These are phyloP conservation scores for Paracorniculantispora psalliotae DNA, from an alignment of 2,329 filamentous ascomycete genomes.

Conservation along the genomic window DNA sequence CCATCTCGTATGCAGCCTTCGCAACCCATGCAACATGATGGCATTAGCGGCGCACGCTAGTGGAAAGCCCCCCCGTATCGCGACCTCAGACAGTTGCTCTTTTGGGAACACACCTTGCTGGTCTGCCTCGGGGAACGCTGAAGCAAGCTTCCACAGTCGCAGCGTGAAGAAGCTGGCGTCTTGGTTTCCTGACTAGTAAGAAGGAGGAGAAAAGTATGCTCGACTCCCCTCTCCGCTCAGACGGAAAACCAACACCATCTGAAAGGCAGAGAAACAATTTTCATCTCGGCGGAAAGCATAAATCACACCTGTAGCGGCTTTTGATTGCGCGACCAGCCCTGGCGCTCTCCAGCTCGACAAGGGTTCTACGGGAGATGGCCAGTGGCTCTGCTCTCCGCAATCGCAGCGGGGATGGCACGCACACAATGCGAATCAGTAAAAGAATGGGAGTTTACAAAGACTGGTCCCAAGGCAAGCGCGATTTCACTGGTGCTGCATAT, in stretches of 20 bases:
- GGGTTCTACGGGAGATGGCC: constrained; percentile 3
- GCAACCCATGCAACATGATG: constrained; percentile 4
- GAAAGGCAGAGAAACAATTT: background rate
- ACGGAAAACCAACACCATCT: background rate
- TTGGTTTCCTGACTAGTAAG: too few species aligned
- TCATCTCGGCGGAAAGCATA: background rate
- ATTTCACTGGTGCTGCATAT: background rate
- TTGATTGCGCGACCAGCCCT: background rate
- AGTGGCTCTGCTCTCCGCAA: constrained; percentile 8
- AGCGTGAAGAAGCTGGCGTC: background rate
- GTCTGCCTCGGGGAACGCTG: background rate
- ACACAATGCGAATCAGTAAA: background rate
- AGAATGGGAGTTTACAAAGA: too few species aligned
- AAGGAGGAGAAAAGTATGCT: background rate
- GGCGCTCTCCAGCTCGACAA: constrained; percentile 12
- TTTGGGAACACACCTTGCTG: background rate
- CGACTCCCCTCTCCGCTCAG: background rate
- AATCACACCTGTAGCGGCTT: background rate
- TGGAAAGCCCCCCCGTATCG: constrained; percentile 8
- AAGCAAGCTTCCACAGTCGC: background rate
- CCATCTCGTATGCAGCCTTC: constrained; percentile 9
- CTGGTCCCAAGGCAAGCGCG: too few species aligned
- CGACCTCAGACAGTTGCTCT: constrained; percentile 2
- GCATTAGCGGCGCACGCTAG: constrained; percentile 5
- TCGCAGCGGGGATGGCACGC: background rate